Evolutionary conservation across 148 eudicot species (phyloP).

Genomic region (Silene uniflora): DNA sequence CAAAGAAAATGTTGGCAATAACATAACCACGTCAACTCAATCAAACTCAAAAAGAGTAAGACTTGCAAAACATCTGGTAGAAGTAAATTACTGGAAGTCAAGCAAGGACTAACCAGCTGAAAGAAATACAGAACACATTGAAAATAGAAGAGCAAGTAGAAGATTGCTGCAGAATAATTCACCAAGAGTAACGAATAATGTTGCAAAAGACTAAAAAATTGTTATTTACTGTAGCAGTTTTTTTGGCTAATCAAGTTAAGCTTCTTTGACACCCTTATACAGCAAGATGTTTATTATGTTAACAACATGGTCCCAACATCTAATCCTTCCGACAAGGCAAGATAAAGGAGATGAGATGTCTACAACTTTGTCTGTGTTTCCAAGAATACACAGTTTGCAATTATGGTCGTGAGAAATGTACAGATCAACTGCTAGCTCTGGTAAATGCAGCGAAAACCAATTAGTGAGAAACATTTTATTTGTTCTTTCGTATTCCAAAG

Average conservation of each 20-base stretch:
- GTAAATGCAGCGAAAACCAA: too few relatives aligned
- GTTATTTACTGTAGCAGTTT: too few relatives aligned
- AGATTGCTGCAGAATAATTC: background rate
- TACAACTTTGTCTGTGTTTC: too few relatives aligned
- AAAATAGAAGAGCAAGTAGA: background rate
- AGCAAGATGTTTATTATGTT: background rate
- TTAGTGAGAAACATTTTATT: too few relatives aligned
- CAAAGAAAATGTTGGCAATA: background rate
- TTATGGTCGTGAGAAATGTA: too few relatives aligned
- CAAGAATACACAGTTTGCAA: too few relatives aligned
- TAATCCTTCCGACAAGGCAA: too few relatives aligned
- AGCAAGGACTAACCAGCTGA: constrained; percentile 4
- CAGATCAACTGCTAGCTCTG: too few relatives aligned
- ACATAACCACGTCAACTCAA: background rate
- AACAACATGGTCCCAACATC: too few relatives aligned
- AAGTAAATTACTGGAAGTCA: background rate
- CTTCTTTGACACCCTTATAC: background rate
- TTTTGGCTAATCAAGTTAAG: background rate
- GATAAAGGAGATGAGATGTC: too few relatives aligned
- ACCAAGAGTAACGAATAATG: background rate
- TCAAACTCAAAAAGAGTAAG: background rate
- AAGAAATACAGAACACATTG: background rate
- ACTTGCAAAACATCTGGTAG: background rate
- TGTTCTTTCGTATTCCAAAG: too few relatives aligned
- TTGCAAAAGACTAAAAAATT: too few relatives aligned